These are phyloP conservation scores for Gymnopilus dilepis DNA, from an alignment of 768 basidiomycete species.

Conservation along the genomic window DNA sequence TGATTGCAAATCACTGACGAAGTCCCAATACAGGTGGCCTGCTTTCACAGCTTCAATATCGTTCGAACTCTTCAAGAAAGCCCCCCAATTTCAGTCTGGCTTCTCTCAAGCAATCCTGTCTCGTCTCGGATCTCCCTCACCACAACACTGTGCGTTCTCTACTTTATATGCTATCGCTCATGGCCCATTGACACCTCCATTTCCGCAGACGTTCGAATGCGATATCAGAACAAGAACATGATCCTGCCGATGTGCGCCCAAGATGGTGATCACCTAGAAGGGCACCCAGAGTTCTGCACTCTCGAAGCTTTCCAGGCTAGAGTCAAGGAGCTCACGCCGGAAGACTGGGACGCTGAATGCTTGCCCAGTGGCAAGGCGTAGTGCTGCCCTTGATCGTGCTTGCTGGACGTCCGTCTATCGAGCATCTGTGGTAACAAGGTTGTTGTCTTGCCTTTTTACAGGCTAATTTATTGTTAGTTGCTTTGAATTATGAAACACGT, in stretches of 20 bases:
- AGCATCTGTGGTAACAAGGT: background rate
- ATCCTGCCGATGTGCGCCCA: conserved; percentile 67
- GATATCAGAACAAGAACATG: conserved; percentile 74
- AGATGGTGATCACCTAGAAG: conserved; percentile 69
- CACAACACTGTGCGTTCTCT: conserved; percentile 35
- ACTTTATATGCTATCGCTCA: background rate
- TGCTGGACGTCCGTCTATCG: background rate
- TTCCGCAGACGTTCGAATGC: conserved; percentile 66
- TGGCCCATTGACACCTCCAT: background rate
- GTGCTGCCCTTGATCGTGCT: background rate
- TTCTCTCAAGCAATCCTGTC: conserved; percentile 47
- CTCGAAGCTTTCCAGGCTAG: conserved; percentile 65
- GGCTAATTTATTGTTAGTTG: background rate
- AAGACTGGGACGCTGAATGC: conserved; percentile 72
- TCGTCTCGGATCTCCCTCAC: conserved; percentile 34
- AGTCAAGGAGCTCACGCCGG: conserved; percentile 67
- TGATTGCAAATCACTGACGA: background rate
- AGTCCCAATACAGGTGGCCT: conserved; percentile 59
- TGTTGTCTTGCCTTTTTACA: background rate
- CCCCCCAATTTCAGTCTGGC: conserved; percentile 17
- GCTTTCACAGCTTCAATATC: conserved; percentile 76
- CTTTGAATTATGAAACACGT: conserved; percentile 1
- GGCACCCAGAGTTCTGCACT: conserved; percentile 77
- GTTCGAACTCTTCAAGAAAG: conserved; percentile 71
- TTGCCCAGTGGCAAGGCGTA: conserved; percentile 22